phyloP scores from a whole-genome alignment of 768 basidiomycete species.

The Xerocomellus dryophilus region DNA sequence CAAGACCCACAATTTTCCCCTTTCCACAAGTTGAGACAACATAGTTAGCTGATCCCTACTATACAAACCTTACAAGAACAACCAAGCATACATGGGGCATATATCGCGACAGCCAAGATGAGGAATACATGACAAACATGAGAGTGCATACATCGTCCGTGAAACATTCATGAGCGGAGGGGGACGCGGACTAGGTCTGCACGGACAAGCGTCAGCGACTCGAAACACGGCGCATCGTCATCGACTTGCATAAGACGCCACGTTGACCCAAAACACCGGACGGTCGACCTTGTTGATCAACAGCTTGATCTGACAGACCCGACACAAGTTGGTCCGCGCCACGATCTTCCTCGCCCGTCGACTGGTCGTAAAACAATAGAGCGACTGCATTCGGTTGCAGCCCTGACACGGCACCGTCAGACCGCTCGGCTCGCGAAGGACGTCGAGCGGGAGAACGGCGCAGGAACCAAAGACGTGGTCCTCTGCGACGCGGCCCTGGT shows the following conservation, averaged over 20 bases:
- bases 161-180: background rate
- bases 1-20: too few species aligned
- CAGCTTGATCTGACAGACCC: conserved; percentile 32
- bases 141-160: background rate
- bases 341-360: conserved; percentile 18
- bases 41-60: background rate
- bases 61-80: background rate
- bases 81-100: background rate
- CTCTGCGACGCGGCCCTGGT: conserved; percentile 27
- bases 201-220: conserved; percentile 4
- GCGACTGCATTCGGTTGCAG: conserved; percentile 29
- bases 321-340: conserved; percentile 25
- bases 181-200: conserved; percentile 2
- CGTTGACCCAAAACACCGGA: conserved; percentile 23
- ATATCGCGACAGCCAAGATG: background rate
- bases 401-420: conserved; percentile 24
- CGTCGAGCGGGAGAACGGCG: conserved; percentile 25
- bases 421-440: conserved; percentile 27
- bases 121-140: background rate
- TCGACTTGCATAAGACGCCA: conserved; percentile 17
- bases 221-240: background rate
- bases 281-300: conserved; percentile 23
- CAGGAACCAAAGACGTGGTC: conserved; percentile 24
- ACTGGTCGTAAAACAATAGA: conserved; percentile 25
- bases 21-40: too few species aligned